phyloP scores from a whole-genome alignment of 306 rosid species.

The Fagus crenata region DNA sequence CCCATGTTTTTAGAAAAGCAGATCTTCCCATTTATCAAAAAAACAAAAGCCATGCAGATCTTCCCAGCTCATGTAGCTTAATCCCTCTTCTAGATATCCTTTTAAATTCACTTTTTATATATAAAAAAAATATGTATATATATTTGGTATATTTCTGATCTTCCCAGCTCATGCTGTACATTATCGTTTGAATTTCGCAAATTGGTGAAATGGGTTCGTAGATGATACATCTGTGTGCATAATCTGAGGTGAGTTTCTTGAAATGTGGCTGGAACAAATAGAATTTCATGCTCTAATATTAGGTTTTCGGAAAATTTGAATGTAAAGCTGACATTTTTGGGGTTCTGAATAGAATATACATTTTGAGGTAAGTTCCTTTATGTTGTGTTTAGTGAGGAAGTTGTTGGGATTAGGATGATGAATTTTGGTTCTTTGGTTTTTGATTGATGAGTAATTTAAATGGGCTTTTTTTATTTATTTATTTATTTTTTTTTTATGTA shows the following conservation, averaged over 20 bases:
- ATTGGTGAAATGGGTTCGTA: constrained; percentile 32
- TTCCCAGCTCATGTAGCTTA: no score
- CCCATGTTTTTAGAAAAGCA: no score
- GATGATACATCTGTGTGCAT: constrained; percentile 16
- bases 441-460: not conserved
- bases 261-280: constrained; percentile 13
- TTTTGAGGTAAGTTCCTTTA: constrained; percentile 18
- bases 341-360: not conserved
- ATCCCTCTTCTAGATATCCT: no score
- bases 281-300: constrained; percentile 32
- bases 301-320: constrained; percentile 20
- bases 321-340: constrained; percentile 15
- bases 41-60: no score
- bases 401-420: constrained; percentile 15
- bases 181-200: constrained; percentile 24
- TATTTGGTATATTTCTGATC: not conserved
- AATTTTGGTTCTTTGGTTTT: not conserved
- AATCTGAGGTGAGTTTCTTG: constrained; percentile 34
- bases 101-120: no score
- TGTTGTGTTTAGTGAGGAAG: not conserved
- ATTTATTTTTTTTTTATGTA: not conserved
- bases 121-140: no score
- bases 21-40: no score
- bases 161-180: constrained; percentile 3
- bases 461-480: not conserved